Conservation (phyloP, 768 basidiomycete species). For the Kwoniella dendrophila region DNA sequence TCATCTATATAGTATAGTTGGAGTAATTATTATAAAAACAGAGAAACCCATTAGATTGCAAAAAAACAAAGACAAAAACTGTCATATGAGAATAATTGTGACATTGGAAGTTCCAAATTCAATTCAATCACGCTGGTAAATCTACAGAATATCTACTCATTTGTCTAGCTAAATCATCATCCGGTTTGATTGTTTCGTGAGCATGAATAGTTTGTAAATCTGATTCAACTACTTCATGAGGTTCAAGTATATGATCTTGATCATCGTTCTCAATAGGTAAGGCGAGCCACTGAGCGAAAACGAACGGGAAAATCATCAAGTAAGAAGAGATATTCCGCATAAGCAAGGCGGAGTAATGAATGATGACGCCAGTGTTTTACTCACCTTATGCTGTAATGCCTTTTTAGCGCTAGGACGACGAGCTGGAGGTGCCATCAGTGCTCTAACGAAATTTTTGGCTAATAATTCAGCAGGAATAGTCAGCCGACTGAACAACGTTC, state of each 20-base stretch:
- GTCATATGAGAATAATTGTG: too few species aligned
- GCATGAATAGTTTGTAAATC: not conserved
- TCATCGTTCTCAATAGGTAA: not conserved
- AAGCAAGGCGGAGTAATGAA: not conserved
- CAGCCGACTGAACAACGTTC: not conserved
- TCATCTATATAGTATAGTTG: too few species aligned
- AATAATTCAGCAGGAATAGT: not conserved
- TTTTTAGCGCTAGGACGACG: constrained; percentile 23
- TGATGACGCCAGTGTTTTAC: not conserved
- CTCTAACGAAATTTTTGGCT: constrained; percentile 28
- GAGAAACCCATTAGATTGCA: too few species aligned
- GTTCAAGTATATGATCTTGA: constrained; percentile 12
- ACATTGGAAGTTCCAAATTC: too few species aligned
- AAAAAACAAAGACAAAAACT: too few species aligned
- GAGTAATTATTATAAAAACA: too few species aligned
- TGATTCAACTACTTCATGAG: not conserved
- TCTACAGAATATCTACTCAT: too few species aligned
- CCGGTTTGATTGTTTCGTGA: constrained; percentile 8
- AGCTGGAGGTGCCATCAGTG: constrained; percentile 25
- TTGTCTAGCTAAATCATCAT: constrained; percentile 13
- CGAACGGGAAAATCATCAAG: not conserved
- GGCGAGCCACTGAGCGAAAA: constrained; percentile 10
- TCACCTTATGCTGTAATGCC: constrained; percentile 24
- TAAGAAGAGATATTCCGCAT: too few species aligned
- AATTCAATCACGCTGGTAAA: too few species aligned